Conservation (phyloP, 169 alveolate species). For the Plasmodium falciparum region DNA sequence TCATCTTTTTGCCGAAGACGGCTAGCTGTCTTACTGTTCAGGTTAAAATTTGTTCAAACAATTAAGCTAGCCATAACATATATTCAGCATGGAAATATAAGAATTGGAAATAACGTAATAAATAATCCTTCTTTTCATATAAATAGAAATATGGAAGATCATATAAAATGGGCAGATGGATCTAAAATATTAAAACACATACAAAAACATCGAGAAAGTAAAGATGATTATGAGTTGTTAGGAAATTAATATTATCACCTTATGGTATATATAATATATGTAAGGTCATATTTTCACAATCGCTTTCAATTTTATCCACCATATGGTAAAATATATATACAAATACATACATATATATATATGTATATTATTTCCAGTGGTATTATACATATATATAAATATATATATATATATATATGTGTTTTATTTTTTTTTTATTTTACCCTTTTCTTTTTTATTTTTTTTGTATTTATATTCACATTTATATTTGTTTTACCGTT, state of each 20-base stretch:
- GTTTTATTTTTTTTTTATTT: too few relatives aligned
- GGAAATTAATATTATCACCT: constrained; percentile 74
- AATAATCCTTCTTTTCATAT: constrained; percentile 97
- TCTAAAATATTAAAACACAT: constrained; percentile 90
- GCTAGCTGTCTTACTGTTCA: constrained; percentile 95
- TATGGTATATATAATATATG: too few relatives aligned
- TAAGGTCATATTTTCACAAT: not conserved
- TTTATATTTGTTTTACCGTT: too few relatives aligned
- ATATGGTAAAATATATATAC: too few relatives aligned
- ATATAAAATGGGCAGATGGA: constrained; percentile 97
- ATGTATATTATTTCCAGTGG: too few relatives aligned
- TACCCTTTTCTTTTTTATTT: too few relatives aligned
- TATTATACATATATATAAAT: too few relatives aligned
- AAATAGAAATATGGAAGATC: constrained; percentile 96
- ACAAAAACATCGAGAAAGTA: constrained; percentile 76
- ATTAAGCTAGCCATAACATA: constrained; percentile 95
- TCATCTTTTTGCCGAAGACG: constrained; percentile 98
- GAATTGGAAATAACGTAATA: constrained; percentile 96
- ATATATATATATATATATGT: too few relatives aligned
- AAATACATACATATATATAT: too few relatives aligned
- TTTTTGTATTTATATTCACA: too few relatives aligned
- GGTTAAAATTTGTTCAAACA: constrained; percentile 94
- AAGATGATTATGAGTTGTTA: constrained; percentile 85
- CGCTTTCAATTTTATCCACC: not conserved
- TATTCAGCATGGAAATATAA: constrained; percentile 97